These are phyloP conservation scores for Sclerotiophoma versabilis DNA, from an alignment of 2,329 filamentous ascomycete genomes.

Conservation along the genomic window DNA sequence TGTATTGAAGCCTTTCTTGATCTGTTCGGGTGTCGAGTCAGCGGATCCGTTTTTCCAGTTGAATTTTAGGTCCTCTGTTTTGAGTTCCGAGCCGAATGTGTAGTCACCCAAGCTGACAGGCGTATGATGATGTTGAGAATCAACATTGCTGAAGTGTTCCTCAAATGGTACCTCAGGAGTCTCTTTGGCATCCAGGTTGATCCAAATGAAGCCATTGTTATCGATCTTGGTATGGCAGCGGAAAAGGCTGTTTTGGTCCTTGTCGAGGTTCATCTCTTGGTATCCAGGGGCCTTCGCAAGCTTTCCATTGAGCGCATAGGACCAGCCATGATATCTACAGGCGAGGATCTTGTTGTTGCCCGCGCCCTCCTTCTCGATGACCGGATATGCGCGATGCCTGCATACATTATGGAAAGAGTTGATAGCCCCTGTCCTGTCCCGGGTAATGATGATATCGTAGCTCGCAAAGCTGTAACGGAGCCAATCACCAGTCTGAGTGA, in stretches of 20 bases:
- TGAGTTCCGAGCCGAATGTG: background rate
- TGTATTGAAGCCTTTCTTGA: background rate
- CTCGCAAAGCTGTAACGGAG: conserved; percentile 13
- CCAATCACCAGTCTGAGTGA: conserved; percentile 23
- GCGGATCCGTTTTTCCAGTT: conserved; percentile 3
- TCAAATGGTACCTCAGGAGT: conserved; percentile 26
- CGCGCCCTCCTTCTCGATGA: conserved; percentile 34
- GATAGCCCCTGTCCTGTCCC: conserved; percentile 26
- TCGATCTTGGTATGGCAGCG: conserved; percentile 39
- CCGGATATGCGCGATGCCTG: conserved; percentile 51
- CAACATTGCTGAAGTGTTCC: conserved; percentile 7
- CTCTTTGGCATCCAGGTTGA: conserved; percentile 39
- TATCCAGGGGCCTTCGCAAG: conserved; percentile 54
- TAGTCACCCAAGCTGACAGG: background rate
- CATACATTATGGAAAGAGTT: conserved; percentile 53
- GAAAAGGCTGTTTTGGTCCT: conserved; percentile 40
- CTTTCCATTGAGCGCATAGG: conserved; percentile 51
- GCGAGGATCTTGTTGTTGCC: conserved; percentile 47
- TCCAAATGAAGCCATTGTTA: conserved; percentile 41
- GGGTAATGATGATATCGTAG: conserved; percentile 20
- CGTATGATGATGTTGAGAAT: background rate
- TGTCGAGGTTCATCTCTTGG: conserved; percentile 33
- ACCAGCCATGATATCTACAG: conserved; percentile 56
- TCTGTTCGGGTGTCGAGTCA: background rate
- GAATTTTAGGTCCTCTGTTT: background rate